A percentile compares a stretch with the other conserved stretches of the same genome.
Evolutionary conservation across 257 asterid genomes (phyloP).

Genomic region (Ocimum tenuiflorum): DNA sequence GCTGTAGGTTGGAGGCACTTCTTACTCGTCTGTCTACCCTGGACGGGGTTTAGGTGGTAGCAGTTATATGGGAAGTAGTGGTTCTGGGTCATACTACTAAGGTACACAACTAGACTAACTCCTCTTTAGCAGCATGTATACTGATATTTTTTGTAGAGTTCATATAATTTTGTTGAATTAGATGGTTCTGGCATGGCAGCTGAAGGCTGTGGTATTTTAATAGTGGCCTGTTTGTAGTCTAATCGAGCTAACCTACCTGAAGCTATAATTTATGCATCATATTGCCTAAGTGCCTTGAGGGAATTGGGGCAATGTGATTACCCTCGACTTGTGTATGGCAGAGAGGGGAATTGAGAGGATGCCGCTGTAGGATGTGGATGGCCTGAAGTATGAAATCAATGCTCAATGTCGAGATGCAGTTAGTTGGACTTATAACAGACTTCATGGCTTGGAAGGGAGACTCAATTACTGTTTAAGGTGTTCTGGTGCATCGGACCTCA

Average conservation of each 20-base stretch:
- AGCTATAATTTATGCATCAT: slow-evolving; percentile 23
- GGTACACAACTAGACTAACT: slow-evolving; percentile 29
- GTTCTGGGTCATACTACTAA: slow-evolving; percentile 86
- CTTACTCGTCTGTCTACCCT: slow-evolving; percentile 75
- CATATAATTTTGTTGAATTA: slow-evolving; percentile 11
- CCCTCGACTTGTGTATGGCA: slow-evolving; percentile 36
- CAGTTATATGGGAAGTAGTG: slow-evolving; percentile 73
- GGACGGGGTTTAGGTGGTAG: slow-evolving; percentile 71
- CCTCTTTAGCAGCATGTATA: background rate
- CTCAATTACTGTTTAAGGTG: slow-evolving; percentile 15
- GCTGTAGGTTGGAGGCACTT: slow-evolving; percentile 72
- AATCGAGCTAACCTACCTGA: slow-evolving; percentile 7
- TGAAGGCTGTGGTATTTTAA: background rate
- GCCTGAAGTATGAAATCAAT: slow-evolving; percentile 26
- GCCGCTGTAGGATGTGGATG: slow-evolving; percentile 39
- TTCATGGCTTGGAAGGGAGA: slow-evolving; percentile 16
- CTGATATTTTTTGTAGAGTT: background rate
- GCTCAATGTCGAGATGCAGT: slow-evolving; percentile 27
- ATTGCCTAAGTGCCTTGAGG: slow-evolving; percentile 16
- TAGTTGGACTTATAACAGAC: slow-evolving; percentile 21
- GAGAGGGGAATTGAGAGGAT: slow-evolving; percentile 37
- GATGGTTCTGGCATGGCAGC: slow-evolving; percentile 10
- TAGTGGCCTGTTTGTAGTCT: slow-evolving; percentile 15
- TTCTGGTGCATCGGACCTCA: slow-evolving; percentile 13
- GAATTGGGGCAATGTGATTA: slow-evolving; percentile 28